These are phyloP conservation scores for Ambrosia trifida DNA, from an alignment of 129 eudicot species.

Conservation along the genomic window DNA sequence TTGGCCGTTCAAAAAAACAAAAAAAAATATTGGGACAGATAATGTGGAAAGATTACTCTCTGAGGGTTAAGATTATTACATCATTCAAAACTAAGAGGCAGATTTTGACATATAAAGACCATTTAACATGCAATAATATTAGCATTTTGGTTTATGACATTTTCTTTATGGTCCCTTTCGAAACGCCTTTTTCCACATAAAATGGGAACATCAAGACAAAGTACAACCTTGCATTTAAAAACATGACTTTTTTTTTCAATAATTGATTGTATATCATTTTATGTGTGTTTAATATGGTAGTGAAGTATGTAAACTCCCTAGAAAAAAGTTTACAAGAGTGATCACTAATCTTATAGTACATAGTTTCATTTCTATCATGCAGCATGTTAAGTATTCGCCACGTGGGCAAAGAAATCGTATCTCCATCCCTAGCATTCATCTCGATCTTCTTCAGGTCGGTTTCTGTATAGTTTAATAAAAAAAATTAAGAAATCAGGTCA, in stretches of 20 bases:
- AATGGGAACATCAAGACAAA: not conserved
- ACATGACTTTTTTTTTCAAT: not conserved
- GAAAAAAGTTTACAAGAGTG: not conserved
- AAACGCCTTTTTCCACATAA: not conserved
- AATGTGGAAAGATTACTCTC: constrained; percentile 57
- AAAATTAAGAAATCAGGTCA: constrained; percentile 11
- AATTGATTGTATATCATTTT: not conserved
- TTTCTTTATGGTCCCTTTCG: not conserved
- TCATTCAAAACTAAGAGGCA: constrained; percentile 33
- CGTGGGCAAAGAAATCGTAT: constrained; percentile 73
- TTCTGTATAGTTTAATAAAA: constrained; percentile 45
- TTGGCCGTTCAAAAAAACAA: too few species aligned
- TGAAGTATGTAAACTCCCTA: constrained; percentile 3
- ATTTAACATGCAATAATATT: not conserved
- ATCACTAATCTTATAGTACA: constrained; percentile 80
- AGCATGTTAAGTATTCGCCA: constrained; percentile 95
- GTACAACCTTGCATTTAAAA: constrained; percentile 13
- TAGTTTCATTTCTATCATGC: constrained; percentile 97
- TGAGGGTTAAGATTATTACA: constrained; percentile 58
- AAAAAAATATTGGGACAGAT: constrained; percentile 13
- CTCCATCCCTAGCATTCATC: constrained; percentile 75
- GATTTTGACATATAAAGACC: not conserved
- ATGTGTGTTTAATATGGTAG: not conserved
- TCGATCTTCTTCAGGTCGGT: constrained; percentile 76
- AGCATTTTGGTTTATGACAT: not conserved